Evolutionary conservation across 306 rosid genomes (phyloP).

Genomic region (Trifolium dubium): DNA sequence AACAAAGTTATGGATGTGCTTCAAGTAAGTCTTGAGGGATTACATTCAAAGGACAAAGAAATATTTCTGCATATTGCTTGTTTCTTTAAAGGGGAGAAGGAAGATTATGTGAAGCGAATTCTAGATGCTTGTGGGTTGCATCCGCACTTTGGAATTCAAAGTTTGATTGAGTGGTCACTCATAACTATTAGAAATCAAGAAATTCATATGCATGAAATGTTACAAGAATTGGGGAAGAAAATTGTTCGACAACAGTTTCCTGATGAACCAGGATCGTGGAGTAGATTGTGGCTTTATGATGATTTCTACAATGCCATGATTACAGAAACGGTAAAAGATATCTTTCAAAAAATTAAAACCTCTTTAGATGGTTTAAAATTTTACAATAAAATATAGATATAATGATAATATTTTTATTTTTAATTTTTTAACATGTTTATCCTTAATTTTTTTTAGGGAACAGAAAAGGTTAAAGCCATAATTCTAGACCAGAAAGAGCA

Average conservation of each 20-base stretch:
- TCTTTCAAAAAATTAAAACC: neutral
- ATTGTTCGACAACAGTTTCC: neutral
- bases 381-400: too few relatives aligned
- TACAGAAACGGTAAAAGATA: neutral
- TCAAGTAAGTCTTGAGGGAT: constrained; percentile 27
- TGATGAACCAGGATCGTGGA: neutral
- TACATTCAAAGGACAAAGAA: neutral
- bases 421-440: too few relatives aligned
- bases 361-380: too few relatives aligned
- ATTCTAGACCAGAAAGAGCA: constrained; percentile 4
- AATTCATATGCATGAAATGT: neutral
- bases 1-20: constrained; percentile 10
- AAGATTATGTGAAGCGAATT: constrained; percentile 15
- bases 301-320: neutral
- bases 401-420: too few relatives aligned
- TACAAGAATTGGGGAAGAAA: neutral
- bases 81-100: constrained; percentile 24
- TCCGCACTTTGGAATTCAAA: neutral
- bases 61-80: constrained; percentile 41
- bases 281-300: neutral
- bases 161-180: neutral
- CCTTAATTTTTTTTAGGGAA: constrained; percentile 3
- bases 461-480: constrained; percentile 30
- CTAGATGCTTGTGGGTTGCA: neutral
- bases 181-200: neutral